phyloP scores from a whole-genome alignment of 192 early-diverging fungal genomes.

The Coemansia reversa region DNA sequence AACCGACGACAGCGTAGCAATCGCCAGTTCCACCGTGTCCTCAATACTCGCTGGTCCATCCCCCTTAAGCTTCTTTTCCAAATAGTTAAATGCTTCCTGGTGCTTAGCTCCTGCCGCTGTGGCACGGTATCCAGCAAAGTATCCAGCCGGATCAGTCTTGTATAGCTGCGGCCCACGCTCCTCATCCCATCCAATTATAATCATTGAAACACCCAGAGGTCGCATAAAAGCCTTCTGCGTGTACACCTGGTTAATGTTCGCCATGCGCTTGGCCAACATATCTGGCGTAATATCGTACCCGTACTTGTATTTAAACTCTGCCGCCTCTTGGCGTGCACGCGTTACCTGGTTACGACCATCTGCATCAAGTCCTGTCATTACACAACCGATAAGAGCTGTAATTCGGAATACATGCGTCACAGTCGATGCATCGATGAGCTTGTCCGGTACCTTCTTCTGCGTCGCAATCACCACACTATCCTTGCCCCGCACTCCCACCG shows the following conservation, averaged over 20 bases:
- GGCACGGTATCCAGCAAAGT: constrained; percentile 96
- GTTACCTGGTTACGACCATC: constrained; percentile 92
- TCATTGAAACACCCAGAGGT: constrained; percentile 97
- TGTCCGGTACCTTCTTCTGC: constrained; percentile 96
- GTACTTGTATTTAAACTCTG: constrained; percentile 98
- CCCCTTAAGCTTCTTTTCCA: constrained; percentile 99
- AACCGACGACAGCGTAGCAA: constrained; percentile 89
- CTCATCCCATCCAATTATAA: constrained; percentile 93
- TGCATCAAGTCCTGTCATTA: constrained; percentile 94
- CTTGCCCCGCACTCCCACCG: constrained; percentile 93
- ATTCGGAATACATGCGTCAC: constrained; percentile 93
- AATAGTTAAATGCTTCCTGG: constrained; percentile 86
- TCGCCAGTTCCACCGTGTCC: constrained; percentile 94
- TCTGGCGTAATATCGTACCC: constrained; percentile 97
- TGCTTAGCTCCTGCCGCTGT: constrained; percentile 92
- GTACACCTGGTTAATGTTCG: constrained; percentile 98
- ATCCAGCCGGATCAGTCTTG: constrained; percentile 98
- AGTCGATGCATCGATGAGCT: constrained; percentile 90
- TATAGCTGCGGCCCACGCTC: constrained; percentile 96
- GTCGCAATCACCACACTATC: constrained; percentile 93
- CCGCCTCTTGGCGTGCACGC: constrained; percentile 92
- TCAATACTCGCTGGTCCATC: constrained; percentile 73
- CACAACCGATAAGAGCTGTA: constrained; percentile 92
- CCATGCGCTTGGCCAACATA: constrained; percentile 96
- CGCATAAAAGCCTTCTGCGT: constrained; percentile 99